Base-by-base conservation (phyloP, 768 basidiomycete genomes). In the Termitomyces bulborhizus region DNA sequence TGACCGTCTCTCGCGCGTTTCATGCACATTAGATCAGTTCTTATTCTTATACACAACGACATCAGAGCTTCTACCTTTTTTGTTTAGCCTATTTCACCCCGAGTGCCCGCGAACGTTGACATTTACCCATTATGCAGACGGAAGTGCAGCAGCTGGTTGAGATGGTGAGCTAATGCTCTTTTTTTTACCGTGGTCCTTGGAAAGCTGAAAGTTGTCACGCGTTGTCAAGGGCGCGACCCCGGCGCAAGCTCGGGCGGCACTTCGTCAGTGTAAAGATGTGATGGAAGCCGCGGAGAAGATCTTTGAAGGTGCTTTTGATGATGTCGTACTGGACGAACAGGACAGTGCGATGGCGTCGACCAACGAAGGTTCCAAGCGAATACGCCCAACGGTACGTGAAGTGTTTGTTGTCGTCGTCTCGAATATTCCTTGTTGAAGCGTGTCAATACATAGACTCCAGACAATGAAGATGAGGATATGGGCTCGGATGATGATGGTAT, bases 251-350 rank as follows among this genome's bases (percentile, higher is more conserved):
- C 82, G 81, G 62, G 90, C 88, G 31, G 94, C 94, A 16, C 71
- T 97, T 65, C 80, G 77, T 58, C 83, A 85, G 63, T 81, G 88
- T 66, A 89, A 84, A 58, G 93, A 98, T 76, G 92, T 94, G 36
- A 91, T 92, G 89, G 79, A 90, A 65, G 94, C 94, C 13, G 93
- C 93, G 2, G 93, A 93, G 68, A 78, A 79, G 45, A 83, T 92
- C 57, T 89, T 92, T 57, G 86, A 89, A 58, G 94, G 94, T 12
- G 83, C 86, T 60, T 93, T 90, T 63, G 88, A 90, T 62, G 72
- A 87, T 65, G 73, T 91, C n/a, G 70, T 78, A 3, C 31, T 9
- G 61, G 83, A 80, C 54, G 79, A 73, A 18, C 81, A 83, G 48
- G 81, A 84, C 61, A 73, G 73, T 43, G 73, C 73, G 41, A 80